Conservation (phyloP, 768 basidiomycete species). For the Saitozyma sp. region DNA sequence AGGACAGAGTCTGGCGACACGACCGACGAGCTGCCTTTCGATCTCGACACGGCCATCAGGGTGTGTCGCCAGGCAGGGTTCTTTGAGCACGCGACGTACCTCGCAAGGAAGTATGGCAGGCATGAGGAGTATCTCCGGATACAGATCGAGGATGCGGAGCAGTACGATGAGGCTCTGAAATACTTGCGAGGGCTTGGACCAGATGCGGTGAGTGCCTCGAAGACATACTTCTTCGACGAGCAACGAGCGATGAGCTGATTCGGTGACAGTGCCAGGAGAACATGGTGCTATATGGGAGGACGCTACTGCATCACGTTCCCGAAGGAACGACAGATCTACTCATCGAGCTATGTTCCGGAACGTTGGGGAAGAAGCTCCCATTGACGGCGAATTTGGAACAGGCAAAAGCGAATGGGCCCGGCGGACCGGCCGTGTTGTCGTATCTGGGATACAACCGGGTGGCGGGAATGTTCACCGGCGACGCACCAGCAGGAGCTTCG, state of each 20-base stretch:
- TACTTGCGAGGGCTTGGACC: conserved; percentile 79
- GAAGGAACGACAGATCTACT: conserved; percentile 86
- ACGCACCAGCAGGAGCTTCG: conserved; percentile 51
- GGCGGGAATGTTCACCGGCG: conserved; percentile 51
- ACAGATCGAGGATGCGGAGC: conserved; percentile 86
- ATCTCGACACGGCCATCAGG: conserved; percentile 92
- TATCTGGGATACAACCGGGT: conserved; percentile 73
- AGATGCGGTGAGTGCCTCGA: conserved; percentile 64
- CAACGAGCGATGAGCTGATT: conserved; percentile 3
- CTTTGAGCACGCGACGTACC: conserved; percentile 88
- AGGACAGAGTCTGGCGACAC: conserved; percentile 44
- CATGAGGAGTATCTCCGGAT: conserved; percentile 93
- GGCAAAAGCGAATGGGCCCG: conserved; percentile 19
- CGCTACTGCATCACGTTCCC: conserved; percentile 76
- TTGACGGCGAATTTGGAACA: conserved; percentile 1
- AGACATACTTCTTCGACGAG: background rate
- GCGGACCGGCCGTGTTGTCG: conserved; percentile 68
- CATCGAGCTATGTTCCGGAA: conserved; percentile 83
- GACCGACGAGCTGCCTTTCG: conserved; percentile 81
- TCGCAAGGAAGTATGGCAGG: conserved; percentile 84
- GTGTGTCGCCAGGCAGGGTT: conserved; percentile 96
- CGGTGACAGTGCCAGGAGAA: conserved; percentile 70
- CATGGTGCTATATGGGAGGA: conserved; percentile 81
- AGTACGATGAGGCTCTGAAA: conserved; percentile 73
- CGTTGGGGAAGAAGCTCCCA: conserved; percentile 54